phyloP scores from a whole-genome alignment of 1,284 basidiomycete genomes.

The Sanghuangporus weigelae region DNA sequence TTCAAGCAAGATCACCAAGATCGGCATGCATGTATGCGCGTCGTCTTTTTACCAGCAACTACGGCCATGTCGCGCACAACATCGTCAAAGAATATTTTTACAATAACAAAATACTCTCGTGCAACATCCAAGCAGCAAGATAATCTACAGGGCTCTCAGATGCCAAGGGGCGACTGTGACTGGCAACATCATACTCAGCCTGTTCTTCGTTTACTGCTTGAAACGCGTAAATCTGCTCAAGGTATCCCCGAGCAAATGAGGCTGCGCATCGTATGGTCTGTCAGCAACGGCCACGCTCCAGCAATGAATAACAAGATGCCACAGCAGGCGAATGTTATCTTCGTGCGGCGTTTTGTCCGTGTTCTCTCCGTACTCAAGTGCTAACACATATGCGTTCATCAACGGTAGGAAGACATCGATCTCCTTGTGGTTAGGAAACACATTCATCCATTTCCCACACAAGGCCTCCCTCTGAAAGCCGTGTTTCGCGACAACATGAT shows the following conservation, averaged over 20 bases:
- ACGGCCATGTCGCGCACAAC: not conserved
- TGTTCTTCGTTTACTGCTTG: constrained; percentile 54
- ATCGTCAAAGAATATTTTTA: constrained; percentile 6
- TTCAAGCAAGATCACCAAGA: not conserved
- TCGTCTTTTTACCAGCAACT: not conserved
- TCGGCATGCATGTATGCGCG: not conserved
- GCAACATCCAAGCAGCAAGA: constrained; percentile 36
- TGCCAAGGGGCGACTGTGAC: constrained; percentile 34
- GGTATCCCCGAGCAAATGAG: constrained; percentile 54
- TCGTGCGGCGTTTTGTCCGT: constrained; percentile 1
- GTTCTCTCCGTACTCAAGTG: not conserved
- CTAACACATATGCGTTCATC: not conserved
- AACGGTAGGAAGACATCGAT: constrained; percentile 64
- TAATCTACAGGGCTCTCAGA: constrained; percentile 21
- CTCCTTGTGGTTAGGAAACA: constrained; percentile 45
- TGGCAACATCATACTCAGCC: constrained; percentile 79
- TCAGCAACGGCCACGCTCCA: constrained; percentile 33
- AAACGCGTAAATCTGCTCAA: constrained; percentile 41
- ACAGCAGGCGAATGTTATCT: constrained; percentile 15
- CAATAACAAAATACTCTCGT: constrained; percentile 61
- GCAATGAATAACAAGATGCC: not conserved
- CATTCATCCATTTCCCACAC: constrained; percentile 22
- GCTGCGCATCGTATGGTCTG: constrained; percentile 57
- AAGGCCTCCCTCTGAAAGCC: constrained; percentile 65
- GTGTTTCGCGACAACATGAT: constrained; percentile 68